Conservation (phyloP, 345 rosid genomes). For the Abelmoschus esculentus region DNA sequence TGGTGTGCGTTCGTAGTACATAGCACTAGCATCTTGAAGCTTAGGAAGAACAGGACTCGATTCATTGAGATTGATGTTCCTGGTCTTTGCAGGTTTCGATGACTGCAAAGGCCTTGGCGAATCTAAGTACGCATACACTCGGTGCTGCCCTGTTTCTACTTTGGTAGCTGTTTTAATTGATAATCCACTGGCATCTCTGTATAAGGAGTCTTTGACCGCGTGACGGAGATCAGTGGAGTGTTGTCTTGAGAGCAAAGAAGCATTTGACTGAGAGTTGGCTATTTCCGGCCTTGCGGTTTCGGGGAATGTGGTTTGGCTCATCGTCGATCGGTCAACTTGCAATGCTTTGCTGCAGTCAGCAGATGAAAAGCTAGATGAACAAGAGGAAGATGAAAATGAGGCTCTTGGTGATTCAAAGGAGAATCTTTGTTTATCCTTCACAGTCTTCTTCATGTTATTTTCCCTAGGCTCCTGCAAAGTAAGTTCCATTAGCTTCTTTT, state of each 20-base stretch:
- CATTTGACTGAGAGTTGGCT: not conserved
- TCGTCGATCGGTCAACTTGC: constrained; percentile 35
- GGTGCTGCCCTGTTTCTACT: constrained; percentile 27
- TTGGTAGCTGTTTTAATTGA: constrained; percentile 29
- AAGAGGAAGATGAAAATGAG: constrained; percentile 58
- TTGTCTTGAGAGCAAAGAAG: constrained; percentile 19
- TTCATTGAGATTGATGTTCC: constrained; percentile 26
- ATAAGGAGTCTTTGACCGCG: constrained; percentile 46
- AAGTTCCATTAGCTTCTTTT: constrained; percentile 10
- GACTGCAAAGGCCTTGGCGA: constrained; percentile 61
- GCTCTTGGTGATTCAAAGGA: constrained; percentile 66
- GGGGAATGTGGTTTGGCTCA: constrained; percentile 24
- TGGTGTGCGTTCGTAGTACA: constrained; percentile 26
- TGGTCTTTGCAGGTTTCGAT: constrained; percentile 15
- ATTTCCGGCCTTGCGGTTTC: constrained; percentile 19
- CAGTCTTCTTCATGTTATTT: constrained; percentile 33
- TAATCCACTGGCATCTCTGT: constrained; percentile 49
- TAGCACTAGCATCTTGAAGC: constrained; percentile 26
- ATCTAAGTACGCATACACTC: constrained; percentile 43
- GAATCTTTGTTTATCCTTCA: constrained; percentile 44
- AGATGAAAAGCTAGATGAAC: constrained; percentile 70
- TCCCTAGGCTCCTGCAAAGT: constrained; percentile 41
- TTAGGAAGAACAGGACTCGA: constrained; percentile 33
- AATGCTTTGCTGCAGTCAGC: constrained; percentile 43
- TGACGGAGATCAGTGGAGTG: constrained; percentile 43